Evolutionary conservation across 768 basidiomycete genomes (phyloP), one percentile per base, ranked within the genome.

Genomic region (Kwoniella dendrophila): DNA sequence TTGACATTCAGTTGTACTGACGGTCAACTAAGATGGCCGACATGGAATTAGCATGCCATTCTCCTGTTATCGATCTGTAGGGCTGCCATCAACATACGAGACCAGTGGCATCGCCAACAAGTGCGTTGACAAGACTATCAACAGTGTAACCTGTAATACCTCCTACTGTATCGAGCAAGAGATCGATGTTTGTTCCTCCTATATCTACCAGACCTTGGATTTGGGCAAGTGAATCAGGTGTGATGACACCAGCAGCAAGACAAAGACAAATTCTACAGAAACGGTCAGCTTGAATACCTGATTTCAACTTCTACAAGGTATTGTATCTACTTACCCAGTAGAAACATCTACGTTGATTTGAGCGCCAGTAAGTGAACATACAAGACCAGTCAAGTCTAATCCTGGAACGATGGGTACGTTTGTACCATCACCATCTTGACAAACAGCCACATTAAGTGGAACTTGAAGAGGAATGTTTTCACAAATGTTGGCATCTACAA

Each of bases 361-460:
- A 22, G 43, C 2, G n/a, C 43, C 43, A 0, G 43, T 44, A 20
- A 44, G 43, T 11, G 43, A 44, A 44, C 43, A 44, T n/a, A 44
- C 43, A 44, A 44, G 43, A 44, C 43, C 43, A 44, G 43, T 44
- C 16, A 44, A 20, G 43, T 44, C 43, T 11, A 44, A 24, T 44
- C 43, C 43, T 3, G 43, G 43, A 10, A 44, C 43, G 10, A 44
- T 44, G 1, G 1, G 2, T 2, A 44, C 20, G 11, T 18, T 20
- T n/a, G n/a, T 44, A 22, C 43, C 43, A 44, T 22, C 43, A 24
- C 6, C n/a, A 44, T 44, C 43, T 44, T 44, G 43, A 44, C 43
- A 44, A 10, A 44, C 43, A 0, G 43, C 43, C 14, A 44, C 43
- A 24, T 44, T 2, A 10, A 44, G n/a, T 14, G 43, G 43, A 11